Evolutionary conservation across 768 basidiomycete genomes (phyloP).

Genomic region (Postia placenta): DNA sequence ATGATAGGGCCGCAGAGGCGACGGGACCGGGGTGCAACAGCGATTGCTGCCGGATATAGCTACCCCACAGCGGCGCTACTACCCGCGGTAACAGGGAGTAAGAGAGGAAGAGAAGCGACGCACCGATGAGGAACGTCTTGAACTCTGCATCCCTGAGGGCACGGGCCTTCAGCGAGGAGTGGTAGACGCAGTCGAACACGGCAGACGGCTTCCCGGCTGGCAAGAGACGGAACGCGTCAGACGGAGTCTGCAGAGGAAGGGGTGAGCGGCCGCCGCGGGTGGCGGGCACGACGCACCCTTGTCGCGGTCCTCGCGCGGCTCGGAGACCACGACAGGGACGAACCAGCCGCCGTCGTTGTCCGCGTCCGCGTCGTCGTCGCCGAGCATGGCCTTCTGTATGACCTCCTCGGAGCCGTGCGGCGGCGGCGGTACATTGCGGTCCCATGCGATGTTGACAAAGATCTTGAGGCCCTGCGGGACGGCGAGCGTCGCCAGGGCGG

Average conservation of each 20-base stretch:
- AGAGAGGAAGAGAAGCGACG: slow-evolving; percentile 15
- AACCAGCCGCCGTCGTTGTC: slow-evolving; percentile 42
- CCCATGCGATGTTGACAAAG: slow-evolving; percentile 74
- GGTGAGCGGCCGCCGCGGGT: not conserved
- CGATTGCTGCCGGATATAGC: not conserved
- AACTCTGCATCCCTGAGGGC: slow-evolving; percentile 55
- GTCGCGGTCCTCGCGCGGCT: slow-evolving; percentile 55
- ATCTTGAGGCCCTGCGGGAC: slow-evolving; percentile 52
- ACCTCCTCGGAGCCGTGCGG: slow-evolving; percentile 53
- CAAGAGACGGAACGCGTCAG: slow-evolving; percentile 9
- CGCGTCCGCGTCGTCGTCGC: slow-evolving; percentile 35
- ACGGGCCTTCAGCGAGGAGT: slow-evolving; percentile 52
- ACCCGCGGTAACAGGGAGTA: too few species aligned
- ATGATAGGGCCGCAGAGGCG: not conserved
- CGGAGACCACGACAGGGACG: slow-evolving; percentile 69
- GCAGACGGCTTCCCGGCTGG: slow-evolving; percentile 63
- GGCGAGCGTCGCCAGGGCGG: slow-evolving; percentile 16
- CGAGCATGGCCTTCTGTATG: slow-evolving; percentile 53
- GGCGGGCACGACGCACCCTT: slow-evolving; percentile 45
- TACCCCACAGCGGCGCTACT: too few species aligned
- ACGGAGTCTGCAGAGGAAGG: not conserved
- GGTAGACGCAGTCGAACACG: slow-evolving; percentile 71
- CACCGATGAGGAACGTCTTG: slow-evolving; percentile 66
- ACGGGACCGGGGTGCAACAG: not conserved
- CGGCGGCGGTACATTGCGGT: slow-evolving; percentile 60